Base-by-base conservation (phyloP, 2,329 filamentous ascomycete genomes). In the Sporothrix curviconia region DNA sequence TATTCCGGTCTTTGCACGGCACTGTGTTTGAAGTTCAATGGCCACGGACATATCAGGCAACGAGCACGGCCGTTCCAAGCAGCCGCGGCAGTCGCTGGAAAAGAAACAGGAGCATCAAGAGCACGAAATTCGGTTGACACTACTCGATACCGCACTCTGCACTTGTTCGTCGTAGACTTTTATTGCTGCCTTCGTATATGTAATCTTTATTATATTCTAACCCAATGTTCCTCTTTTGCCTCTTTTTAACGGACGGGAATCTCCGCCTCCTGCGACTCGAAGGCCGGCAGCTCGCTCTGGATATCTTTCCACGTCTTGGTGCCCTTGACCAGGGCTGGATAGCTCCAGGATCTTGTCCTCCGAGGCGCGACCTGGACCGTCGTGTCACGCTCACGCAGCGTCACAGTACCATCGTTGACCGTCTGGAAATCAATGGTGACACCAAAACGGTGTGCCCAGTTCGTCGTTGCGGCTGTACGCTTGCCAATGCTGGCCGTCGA, bases 391-490 rank as follows among this genome's bases (percentile, higher is more conserved):
- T 97, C 92, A 69, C 92, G 81, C 63, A 97, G 82, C 1, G 92
- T 97, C 68, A 95, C 83, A 7, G 87, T 88, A 69, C 83, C 83
- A 71, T 96, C 91, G 73, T 95, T 85, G 64, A 96, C 77, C 49
- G 90, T 95, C 78, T 97, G 90, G 81, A 96, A 97, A 72, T 97
- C 92, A 60, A 97, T 83, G 0, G 92, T 97, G 72, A 97, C 86
- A 69, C 91, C 92, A 63, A n/a, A 96, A 86, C 7, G 92, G 90
- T 44, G 94, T 97, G 67, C 92, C 94, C 59, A 96, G 82, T 76
- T 97, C 92, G 72, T 97, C 92, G 71, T 96, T 96, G 67, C 94
- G 86, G 69, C 88, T 85, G 74, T 95, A 97, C 92, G 87, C 80
- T 95, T 96, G 70, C 92, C 92, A 66, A 97, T 97, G 62, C 86